Evolutionary conservation across 129 eudicot species (phyloP).

Genomic region (Cynara cardunculus): DNA sequence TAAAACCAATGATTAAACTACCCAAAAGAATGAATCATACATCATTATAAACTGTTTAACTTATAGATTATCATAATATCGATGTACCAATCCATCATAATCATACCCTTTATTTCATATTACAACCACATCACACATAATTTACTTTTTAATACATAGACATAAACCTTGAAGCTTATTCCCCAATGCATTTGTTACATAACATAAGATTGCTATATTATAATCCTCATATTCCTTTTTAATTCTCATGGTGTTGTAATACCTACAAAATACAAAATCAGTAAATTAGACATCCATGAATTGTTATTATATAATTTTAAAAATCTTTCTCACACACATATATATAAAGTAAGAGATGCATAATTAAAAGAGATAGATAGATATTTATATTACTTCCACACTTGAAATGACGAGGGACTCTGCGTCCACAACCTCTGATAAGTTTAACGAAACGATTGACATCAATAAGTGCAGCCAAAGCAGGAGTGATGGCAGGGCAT

Average conservation of each 20-base stretch:
- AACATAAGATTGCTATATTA: no score
- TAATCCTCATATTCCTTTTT: not conserved
- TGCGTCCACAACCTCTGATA: slow-evolving; percentile 51
- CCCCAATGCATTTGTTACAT: not conserved
- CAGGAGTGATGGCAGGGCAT: slow-evolving; percentile 46
- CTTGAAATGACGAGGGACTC: slow-evolving; percentile 48
- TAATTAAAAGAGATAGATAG: not conserved
- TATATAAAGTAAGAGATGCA: not conserved
- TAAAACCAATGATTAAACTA: no score
- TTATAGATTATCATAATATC: not conserved
- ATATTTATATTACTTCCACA: slow-evolving; percentile 39
- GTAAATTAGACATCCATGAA: not conserved
- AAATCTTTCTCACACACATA: not conserved
- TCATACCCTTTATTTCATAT: not conserved
- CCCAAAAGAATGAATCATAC: no score
- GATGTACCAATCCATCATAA: not conserved
- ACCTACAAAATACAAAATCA: slow-evolving; percentile 9
- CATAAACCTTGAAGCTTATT: not conserved
- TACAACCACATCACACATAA: not conserved
- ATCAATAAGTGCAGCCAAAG: slow-evolving; percentile 34
- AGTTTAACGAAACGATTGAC: slow-evolving; percentile 27
- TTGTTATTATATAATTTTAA: not conserved
- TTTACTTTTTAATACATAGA: not conserved
- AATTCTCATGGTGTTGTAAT: slow-evolving; percentile 8
- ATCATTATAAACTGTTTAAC: no score